phyloP scores from a whole-genome alignment of 495 filamentous ascomycete species.

The Penicillium atrosanguineum region DNA sequence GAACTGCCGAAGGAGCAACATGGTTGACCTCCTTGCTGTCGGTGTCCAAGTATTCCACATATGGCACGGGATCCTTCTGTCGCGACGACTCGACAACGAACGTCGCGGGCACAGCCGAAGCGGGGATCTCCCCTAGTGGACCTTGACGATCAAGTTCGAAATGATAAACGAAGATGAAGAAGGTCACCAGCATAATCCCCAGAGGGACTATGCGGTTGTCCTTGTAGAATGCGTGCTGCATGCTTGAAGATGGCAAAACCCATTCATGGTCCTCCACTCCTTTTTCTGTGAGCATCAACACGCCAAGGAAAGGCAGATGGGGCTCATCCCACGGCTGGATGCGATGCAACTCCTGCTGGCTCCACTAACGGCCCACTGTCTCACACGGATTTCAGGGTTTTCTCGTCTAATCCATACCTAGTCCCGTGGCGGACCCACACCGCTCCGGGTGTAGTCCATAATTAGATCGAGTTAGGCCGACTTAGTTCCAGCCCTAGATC shows the following conservation, averaged over 20 bases:
- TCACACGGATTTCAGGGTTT: neutral
- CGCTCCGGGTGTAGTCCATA: too few relatives aligned
- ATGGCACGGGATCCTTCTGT: neutral
- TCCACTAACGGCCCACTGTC: constrained; percentile 10
- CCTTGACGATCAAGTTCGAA: constrained; percentile 20
- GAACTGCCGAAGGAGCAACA: constrained; percentile 6
- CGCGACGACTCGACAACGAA: constrained; percentile 4
- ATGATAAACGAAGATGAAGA: constrained; percentile 26
- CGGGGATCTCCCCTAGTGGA: constrained; percentile 10
- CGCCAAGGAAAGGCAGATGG: neutral
- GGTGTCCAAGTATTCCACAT: constrained; percentile 1
- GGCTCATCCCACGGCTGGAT: neutral
- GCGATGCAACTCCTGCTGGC: constrained; percentile 5
- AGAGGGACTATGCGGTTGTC: constrained; percentile 29
- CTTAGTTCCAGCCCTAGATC: neutral
- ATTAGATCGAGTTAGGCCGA: neutral
- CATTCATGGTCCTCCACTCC: neutral
- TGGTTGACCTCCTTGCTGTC: constrained; percentile 3
- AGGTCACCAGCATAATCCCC: constrained; percentile 27
- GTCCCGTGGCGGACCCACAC: too few relatives aligned
- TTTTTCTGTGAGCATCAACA: neutral
- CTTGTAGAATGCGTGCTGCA: constrained; percentile 21
- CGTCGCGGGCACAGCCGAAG: constrained; percentile 1
- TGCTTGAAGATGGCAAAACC: neutral
- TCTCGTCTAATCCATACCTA: neutral